Conservation (phyloP, 139 green algal genomes). For the Parachlorella kessleri region DNA sequence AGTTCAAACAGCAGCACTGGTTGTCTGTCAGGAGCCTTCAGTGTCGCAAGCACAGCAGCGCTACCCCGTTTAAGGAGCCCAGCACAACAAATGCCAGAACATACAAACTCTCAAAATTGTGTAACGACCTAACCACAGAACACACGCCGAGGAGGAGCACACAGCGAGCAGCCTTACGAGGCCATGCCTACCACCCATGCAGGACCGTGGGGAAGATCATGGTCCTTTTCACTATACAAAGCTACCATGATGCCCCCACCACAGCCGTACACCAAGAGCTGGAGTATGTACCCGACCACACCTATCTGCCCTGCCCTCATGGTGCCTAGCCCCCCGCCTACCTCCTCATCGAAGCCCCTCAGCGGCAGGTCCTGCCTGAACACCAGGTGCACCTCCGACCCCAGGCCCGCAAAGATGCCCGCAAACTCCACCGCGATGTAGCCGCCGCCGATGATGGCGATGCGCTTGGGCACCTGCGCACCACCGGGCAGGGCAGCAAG, state of each 20-base stretch:
- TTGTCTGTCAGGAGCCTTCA: too few species aligned
- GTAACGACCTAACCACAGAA: background rate
- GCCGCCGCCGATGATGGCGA: conserved; percentile 88
- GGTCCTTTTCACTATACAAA: too few species aligned
- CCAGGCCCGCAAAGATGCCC: conserved; percentile 92
- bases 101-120: too few species aligned
- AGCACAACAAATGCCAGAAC: too few species aligned
- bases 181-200: too few species aligned
- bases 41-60: too few species aligned
- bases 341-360: conserved; percentile 60
- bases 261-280: background rate
- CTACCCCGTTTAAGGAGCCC: too few species aligned
- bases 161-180: background rate
- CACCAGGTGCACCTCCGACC: conserved; percentile 86
- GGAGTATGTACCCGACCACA: too few species aligned
- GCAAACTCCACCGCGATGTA: conserved; percentile 99
- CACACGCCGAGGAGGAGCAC: background rate
- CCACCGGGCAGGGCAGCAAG: background rate
- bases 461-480: conserved; percentile 44
- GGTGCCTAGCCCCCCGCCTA: background rate
- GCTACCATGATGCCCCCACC: background rate
- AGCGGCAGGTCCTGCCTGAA: conserved; percentile 76
- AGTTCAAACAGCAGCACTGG: too few species aligned
- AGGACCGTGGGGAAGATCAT: too few species aligned
- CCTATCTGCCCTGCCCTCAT: background rate